Evolutionary conservation across 2,329 filamentous ascomycete species (phyloP).

Genomic region (Proliferodiscus dingleyae): DNA sequence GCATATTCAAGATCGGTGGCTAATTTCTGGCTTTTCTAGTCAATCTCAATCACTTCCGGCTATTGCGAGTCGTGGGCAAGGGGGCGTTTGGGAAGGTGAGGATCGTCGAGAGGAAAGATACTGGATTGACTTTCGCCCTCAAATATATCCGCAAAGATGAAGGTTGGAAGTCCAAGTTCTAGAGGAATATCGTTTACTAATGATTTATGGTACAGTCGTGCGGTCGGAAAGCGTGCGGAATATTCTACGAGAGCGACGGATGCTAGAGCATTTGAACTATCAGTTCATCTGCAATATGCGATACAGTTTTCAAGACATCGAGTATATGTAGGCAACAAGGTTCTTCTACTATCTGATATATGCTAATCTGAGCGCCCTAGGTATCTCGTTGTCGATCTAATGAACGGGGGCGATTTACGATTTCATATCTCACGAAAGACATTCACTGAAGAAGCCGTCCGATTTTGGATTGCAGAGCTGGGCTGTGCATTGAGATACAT

Average conservation of each 20-base stretch:
- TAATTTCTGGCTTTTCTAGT: conserved; percentile 49
- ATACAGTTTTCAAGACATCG: conserved; percentile 98
- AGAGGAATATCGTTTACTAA: conserved; percentile 14
- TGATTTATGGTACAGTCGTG: conserved; percentile 60
- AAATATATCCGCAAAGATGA: conserved; percentile 99
- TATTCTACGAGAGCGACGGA: conserved; percentile 93
- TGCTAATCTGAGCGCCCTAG: conserved; percentile 34
- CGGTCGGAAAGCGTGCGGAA: conserved; percentile 97
- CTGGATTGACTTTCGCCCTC: conserved; percentile 84
- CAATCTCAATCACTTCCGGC: conserved; percentile 94
- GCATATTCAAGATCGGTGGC: conserved; percentile 5
- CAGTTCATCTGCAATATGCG: conserved; percentile 97
- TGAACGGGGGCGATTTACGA: conserved; percentile 93
- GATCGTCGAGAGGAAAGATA: conserved; percentile 97
- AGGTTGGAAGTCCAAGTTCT: conserved; percentile 50
- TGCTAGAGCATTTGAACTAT: conserved; percentile 97
- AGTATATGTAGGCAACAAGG: conserved; percentile 73
- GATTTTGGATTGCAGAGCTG: conserved; percentile 94
- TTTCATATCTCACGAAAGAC: conserved; percentile 98
- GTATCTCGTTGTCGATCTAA: conserved; percentile 93
- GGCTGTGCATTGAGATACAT: conserved; percentile 88
- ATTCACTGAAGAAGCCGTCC: conserved; percentile 93
- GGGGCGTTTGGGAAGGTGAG: conserved; percentile 98
- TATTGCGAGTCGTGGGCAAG: conserved; percentile 92
- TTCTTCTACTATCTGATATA: background rate